These are phyloP conservation scores for Nigrospora sphaerica DNA, from an alignment of 2,329 filamentous ascomycete species.

Conservation along the genomic window DNA sequence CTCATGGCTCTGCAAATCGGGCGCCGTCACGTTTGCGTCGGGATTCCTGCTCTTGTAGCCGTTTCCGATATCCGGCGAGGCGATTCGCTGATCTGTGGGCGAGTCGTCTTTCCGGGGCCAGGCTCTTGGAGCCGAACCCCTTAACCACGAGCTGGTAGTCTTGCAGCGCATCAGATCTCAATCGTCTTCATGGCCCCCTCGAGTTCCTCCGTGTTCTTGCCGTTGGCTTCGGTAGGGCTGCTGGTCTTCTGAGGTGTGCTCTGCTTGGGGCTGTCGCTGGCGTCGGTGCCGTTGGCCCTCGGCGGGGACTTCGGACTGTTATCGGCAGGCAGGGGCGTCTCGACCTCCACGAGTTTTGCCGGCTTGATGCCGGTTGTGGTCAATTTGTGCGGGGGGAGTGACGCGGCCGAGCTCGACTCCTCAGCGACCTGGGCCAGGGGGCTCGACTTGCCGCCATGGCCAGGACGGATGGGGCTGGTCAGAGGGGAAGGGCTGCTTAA, in stretches of 20 bases:
- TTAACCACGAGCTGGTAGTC: slow-evolving; percentile 5
- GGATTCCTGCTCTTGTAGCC: no score
- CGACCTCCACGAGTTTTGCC: slow-evolving; percentile 48
- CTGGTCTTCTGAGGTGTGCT: slow-evolving; percentile 30
- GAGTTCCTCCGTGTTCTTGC: slow-evolving; percentile 33
- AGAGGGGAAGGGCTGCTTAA: slow-evolving; percentile 57
- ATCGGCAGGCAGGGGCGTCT: slow-evolving; percentile 41
- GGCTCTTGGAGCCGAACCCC: background rate
- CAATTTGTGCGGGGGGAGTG: slow-evolving; percentile 18
- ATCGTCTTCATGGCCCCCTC: slow-evolving; percentile 55
- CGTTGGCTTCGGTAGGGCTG: slow-evolving; percentile 21
- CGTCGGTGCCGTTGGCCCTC: slow-evolving; percentile 23
- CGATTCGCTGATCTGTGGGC: background rate
- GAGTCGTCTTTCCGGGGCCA: background rate
- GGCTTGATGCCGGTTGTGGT: slow-evolving; percentile 31
- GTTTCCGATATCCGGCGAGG: slow-evolving; percentile 12
- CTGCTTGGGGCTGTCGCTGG: slow-evolving; percentile 29
- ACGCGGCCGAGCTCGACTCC: slow-evolving; percentile 34
- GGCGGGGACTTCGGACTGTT: slow-evolving; percentile 27
- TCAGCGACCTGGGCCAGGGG: slow-evolving; percentile 70
- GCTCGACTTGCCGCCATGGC: slow-evolving; percentile 56
- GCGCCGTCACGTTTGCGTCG: no score
- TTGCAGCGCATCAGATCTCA: slow-evolving; percentile 41
- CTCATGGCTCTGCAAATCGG: no score
- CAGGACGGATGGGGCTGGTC: slow-evolving; percentile 57